Base-by-base conservation (phyloP, 2,329 filamentous ascomycete species). In the Macrophomina pseudophaseolina region DNA sequence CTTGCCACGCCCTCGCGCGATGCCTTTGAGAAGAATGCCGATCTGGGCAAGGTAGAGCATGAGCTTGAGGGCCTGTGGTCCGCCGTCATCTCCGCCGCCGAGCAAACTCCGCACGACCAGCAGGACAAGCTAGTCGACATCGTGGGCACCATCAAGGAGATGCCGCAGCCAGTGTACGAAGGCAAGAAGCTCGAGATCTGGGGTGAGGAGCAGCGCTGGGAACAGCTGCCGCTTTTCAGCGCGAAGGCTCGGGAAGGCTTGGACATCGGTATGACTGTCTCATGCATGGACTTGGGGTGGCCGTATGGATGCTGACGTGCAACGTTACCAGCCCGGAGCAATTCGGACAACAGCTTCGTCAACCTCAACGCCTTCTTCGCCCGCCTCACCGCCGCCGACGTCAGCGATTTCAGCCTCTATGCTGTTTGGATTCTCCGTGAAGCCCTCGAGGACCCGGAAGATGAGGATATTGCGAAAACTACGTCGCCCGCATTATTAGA, bases 371-470 rank as follows among this genome's bases (percentile, higher is more conserved):
- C 66, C 30, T 67, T 67, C 42, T 63, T 40, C 51, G 66, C 66
- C 1, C 59, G 59, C 30, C 23, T 67, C 8, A 67, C 66, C 4
- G 59, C 66, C 12, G 51, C 66, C 59, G 16, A 40, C 44, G 33
- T 44, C 28, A 49, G 16, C 53, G 66, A 68, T 49, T 42, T 60
- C 35, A 59, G 51, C 63, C 64, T 68, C 18, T 66, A 66, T 46
- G 63, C 52, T 38, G 52, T 68, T 11, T 68, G 66, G 66, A 68
- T 49, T 16, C 46, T 68, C n/a, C 66, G 66, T 28, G 66, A 66
- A 33, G 52, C 64, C 4, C 64, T 68, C 46, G 66, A 68, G 42
- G 53, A 65, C 12, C 59, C 59, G 2, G 62, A 64, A 6, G 51
- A 51, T 2, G 32, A 38, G 1, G 38, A 52, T 18, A 40, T 66